Evolutionary conservation across 2,329 filamentous ascomycete species (phyloP), one percentile per base, ranked within the genome.

Genomic region (Fusarium proliferatum): DNA sequence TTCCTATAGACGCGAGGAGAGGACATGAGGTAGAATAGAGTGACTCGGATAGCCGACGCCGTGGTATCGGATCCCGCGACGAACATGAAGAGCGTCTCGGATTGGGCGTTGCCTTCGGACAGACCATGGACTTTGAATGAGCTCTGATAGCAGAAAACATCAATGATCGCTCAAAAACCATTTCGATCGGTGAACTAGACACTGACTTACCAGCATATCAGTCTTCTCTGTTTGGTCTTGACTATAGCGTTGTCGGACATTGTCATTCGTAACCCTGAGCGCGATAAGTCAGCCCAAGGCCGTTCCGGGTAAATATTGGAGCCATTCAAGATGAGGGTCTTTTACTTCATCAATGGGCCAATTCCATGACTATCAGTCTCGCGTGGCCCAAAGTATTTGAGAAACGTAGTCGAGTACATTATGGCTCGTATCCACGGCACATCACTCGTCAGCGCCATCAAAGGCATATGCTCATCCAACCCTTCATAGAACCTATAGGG

Each of bases 41-140:
- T 66, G 1, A 65, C 16, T 0, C 63, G 48, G 0, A 66, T 64
- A 8, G 61, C 61, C 0, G 63, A 1, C 0, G 63, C 61, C 3
- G 63, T 36, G 2, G 63, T 66, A 6, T 66, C 63, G 2, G 63
- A 66, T 2, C 63, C 63, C 16, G 63, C 63, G 12, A 66, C 5
- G 3, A 66, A 66, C 36, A 38, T 30, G 11, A 66, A 66, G 5
- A 66, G 63, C 1, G 42, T 15, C 11, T 66, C 63, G 0, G 63
- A 56, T 5, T 48, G 23, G 0, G 61, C 48, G 0, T 66, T 38
- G 0, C 41, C 49, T 6, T 65, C 36, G 0, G 63, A 43, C 26
- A 66, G 5, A 0, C 61, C 63, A 3, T 57, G 42, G 7, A 43
- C 41, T 41, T 33, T 65, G 16, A 66, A 66, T 1, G 63, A 66